A percentile compares a stretch with the other conserved stretches of the same genome.
Evolutionary conservation across 176 grass and related monocot genomes (phyloP).

Genomic region (Oryza rufipogon): DNA sequence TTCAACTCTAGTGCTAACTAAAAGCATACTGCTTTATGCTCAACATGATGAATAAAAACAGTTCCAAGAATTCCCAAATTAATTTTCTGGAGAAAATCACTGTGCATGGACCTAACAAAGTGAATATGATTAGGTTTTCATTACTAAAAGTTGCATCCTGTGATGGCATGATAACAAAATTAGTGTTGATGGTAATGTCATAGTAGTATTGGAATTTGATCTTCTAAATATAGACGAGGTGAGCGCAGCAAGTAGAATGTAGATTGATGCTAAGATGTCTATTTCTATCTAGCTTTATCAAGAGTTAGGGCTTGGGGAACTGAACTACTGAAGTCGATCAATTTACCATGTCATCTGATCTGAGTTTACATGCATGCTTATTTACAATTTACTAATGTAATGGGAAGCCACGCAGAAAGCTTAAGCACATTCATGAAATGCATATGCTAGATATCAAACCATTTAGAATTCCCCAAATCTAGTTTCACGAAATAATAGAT

Average conservation of each 20-base stretch:
- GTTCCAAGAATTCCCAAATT: neutral
- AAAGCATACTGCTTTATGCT: conserved; percentile 8
- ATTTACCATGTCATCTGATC: neutral
- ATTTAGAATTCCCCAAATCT: conserved; percentile 31
- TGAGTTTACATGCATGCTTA: neutral
- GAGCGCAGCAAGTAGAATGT: neutral
- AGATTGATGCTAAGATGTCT: neutral
- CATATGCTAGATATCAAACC: neutral
- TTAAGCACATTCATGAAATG: conserved; percentile 9
- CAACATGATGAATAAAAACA: neutral
- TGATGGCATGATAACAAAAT: neutral
- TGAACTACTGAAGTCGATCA: neutral
- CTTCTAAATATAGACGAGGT: conserved; percentile 6
- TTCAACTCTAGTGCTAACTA: neutral
- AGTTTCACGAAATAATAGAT: neutral
- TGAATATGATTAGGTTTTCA: neutral
- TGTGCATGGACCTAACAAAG: neutral
- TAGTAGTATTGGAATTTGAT: conserved; percentile 18
- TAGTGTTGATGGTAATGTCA: neutral
- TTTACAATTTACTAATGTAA: conserved; percentile 10
- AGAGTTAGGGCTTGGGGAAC: neutral
- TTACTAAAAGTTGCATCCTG: conserved; percentile 3
- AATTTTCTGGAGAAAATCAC: conserved; percentile 1
- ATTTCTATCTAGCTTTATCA: conserved; percentile 12
- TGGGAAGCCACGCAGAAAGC: neutral